phyloP scores from a whole-genome alignment of 2,329 filamentous ascomycete genomes.

The Penicillium sp. region DNA sequence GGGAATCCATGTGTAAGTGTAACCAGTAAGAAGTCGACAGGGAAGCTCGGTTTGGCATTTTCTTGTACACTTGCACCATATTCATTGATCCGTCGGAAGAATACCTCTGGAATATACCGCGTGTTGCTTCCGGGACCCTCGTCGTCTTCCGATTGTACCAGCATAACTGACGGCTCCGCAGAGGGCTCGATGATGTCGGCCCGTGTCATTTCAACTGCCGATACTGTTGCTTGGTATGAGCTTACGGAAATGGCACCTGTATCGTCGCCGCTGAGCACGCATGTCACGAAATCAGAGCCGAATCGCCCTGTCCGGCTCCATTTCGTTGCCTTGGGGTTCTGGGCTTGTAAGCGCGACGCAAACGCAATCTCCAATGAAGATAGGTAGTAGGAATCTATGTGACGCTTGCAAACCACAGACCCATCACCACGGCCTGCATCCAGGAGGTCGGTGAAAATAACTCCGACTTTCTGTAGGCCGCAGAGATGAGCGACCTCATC shows the following conservation, averaged over 20 bases:
- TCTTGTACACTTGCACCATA: constrained; percentile 96
- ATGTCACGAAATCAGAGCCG: constrained; percentile 96
- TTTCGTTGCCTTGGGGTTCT: constrained; percentile 86
- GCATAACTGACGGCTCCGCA: constrained; percentile 89
- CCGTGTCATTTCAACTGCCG: constrained; percentile 94
- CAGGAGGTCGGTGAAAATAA: constrained; percentile 92
- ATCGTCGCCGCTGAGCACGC: constrained; percentile 91
- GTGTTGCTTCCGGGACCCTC: constrained; percentile 69
- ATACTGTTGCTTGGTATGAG: constrained; percentile 92
- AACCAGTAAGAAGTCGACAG: constrained; percentile 93
- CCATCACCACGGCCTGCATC: constrained; percentile 82
- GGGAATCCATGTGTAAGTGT: constrained; percentile 97
- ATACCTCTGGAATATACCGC: constrained; percentile 95
- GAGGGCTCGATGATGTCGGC: constrained; percentile 95
- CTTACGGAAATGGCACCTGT: constrained; percentile 85
- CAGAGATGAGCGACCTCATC: constrained; percentile 80
- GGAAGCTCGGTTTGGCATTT: constrained; percentile 94
- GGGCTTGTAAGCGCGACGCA: constrained; percentile 82
- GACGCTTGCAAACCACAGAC: constrained; percentile 89
- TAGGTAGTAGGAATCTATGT: constrained; percentile 92
- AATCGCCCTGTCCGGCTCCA: constrained; percentile 96
- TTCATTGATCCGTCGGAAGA: constrained; percentile 93
- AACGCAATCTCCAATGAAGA: constrained; percentile 92
- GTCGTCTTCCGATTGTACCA: constrained; percentile 90
- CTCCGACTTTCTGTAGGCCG: constrained; percentile 84